Base-by-base conservation (phyloP, 2,329 filamentous ascomycete genomes). In the Phialocephala sp. region DNA sequence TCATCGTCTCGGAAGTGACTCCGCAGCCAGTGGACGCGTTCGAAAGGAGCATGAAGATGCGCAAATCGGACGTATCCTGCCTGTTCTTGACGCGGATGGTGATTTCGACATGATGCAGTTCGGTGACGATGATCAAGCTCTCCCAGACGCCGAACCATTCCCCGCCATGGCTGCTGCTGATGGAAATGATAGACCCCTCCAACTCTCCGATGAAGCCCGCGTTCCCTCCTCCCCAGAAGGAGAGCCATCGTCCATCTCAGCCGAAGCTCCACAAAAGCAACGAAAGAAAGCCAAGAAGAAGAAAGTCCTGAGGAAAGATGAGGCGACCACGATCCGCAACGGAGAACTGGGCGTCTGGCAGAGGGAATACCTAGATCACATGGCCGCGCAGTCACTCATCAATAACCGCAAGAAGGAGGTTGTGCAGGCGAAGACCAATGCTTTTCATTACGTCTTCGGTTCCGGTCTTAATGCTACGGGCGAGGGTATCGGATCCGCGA, bases 371-470 rank as follows among this genome's bases (percentile, higher is more conserved):
- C 69, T 84, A 1, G 71, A 79, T 12, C 89, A 88, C 69, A 93
- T 92, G 86, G 79, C 76, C 0, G 76, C 77, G 14, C 82, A 80
- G 9, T 72, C 72, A 8, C 79, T 76, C 36, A 73, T 79, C 22
- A 88, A 85, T 69, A 69, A 77, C 78, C 64, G 59, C 6, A 77
- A 80, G 39, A 81, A 78, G 57, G 72, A 78, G 15, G 69, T 76
- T 14, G 74, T 76, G 0, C 78, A 83, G 50, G 86, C 87, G 1
- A 90, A 86, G 76, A 86, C 84, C 72, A 90, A 89, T 65, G 89
- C 88, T 0, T 81, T 82, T 12, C 82, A 84, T 71, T 90, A 85
- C 80, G 82, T 91, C 4, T 82, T 85, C 66, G 85, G 84, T 5
- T 74, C 79, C 57, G 87, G 87, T 8, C 79, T 89, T 55, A 85